Percentiles rank a stretch among this genome's conserved stretches.
These are phyloP conservation scores for Ceratobasidium sp. DNA, from an alignment of 1,284 basidiomycete species.

Conservation along the genomic window DNA sequence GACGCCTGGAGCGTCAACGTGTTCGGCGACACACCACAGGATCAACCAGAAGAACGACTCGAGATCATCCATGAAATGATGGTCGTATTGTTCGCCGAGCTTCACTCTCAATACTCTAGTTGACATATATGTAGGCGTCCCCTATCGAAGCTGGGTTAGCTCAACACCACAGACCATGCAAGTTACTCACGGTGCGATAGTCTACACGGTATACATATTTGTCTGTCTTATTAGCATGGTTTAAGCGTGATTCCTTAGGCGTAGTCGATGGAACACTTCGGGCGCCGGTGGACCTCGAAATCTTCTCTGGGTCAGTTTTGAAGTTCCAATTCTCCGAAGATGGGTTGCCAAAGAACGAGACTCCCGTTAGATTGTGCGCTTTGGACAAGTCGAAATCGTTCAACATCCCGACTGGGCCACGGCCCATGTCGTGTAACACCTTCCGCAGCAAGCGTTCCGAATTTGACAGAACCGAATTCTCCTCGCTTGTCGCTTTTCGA, in stretches of 20 bases:
- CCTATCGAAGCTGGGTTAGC: background rate
- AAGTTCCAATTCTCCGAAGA: too few species aligned
- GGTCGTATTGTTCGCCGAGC: conserved; percentile 7
- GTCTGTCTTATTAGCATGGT: background rate
- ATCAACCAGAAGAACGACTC: conserved; percentile 36
- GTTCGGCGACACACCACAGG: conserved; percentile 13
- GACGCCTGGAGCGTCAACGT: conserved; percentile 1
- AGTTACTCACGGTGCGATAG: conserved; percentile 24
- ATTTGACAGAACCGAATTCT: background rate
- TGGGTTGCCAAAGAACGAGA: too few species aligned
- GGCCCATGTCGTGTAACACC: background rate
- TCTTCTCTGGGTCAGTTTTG: background rate
- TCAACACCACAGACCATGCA: background rate
- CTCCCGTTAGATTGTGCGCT: background rate
- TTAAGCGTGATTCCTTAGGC: background rate
- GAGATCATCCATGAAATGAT: conserved; percentile 25
- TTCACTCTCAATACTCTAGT: background rate
- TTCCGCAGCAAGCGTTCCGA: conserved; percentile 1
- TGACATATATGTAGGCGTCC: conserved; percentile 27
- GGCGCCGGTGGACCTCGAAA: background rate
- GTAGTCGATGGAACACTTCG: background rate
- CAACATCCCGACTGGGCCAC: conserved; percentile 18
- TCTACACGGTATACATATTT: background rate
- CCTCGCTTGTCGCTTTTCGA: background rate
- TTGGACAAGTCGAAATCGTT: conserved; percentile 24